Evolutionary conservation across 352 stramenopile species (phyloP).

Genomic region (Globisporangium splendens): DNA sequence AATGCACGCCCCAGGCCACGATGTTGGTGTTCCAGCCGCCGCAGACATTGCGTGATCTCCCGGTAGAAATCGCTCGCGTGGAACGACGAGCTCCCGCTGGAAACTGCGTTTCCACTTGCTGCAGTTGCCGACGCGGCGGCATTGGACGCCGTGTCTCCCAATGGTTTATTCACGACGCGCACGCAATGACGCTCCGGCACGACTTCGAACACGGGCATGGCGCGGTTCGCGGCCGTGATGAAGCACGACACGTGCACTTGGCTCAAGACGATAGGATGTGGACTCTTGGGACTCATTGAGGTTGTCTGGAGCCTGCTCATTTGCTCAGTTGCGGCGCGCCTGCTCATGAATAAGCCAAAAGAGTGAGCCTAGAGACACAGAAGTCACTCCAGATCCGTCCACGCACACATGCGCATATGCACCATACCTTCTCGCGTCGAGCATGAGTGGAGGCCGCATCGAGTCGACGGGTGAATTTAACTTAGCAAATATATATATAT

Average conservation of each 20-base stretch:
- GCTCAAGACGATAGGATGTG: constrained; percentile 22
- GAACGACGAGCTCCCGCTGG: constrained; percentile 15
- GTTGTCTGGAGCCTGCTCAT: neutral
- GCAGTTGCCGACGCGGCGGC: neutral
- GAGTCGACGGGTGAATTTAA: constrained; percentile 11
- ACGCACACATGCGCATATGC: neutral
- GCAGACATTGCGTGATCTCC: constrained; percentile 42
- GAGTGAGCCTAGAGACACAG: constrained; percentile 1
- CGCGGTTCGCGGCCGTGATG: constrained; percentile 65
- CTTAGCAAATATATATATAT: constrained; percentile 16
- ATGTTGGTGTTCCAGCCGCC: constrained; percentile 65
- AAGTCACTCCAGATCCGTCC: neutral
- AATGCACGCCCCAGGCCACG: constrained; percentile 58
- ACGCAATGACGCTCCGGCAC: constrained; percentile 38
- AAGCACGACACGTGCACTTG: constrained; percentile 68
- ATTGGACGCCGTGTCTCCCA: constrained; percentile 8
- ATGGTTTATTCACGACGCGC: constrained; percentile 35
- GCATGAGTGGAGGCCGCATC: constrained; percentile 1
- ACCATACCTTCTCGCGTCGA: neutral
- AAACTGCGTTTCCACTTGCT: neutral
- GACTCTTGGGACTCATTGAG: constrained; percentile 4
- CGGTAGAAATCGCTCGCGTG: constrained; percentile 50
- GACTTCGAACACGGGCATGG: constrained; percentile 58
- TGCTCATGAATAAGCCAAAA: constrained; percentile 3
- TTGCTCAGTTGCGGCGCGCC: neutral